These are phyloP conservation scores for Kwoniella sp. DNA, from an alignment of 768 basidiomycete genomes.

Conservation along the genomic window DNA sequence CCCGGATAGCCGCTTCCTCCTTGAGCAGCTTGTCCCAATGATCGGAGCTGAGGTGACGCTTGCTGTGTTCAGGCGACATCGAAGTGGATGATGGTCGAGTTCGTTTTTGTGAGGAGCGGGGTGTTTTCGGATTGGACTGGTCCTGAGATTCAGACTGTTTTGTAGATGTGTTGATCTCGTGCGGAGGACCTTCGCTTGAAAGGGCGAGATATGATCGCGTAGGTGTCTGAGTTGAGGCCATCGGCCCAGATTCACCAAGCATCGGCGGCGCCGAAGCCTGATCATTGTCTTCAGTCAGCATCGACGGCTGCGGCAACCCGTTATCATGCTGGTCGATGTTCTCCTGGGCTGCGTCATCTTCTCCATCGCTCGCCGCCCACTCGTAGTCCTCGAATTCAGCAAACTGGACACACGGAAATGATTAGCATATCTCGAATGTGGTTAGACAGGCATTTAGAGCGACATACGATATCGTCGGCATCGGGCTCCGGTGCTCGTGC, in stretches of 20 bases:
- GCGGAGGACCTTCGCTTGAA: background rate
- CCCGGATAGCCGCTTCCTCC: background rate
- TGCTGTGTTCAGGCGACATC: background rate
- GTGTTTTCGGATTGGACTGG: background rate
- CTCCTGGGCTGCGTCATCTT: background rate
- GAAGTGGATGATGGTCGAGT: background rate
- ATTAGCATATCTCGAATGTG: background rate
- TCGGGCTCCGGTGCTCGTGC: background rate
- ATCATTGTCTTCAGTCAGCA: too few species aligned
- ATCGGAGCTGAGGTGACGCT: background rate
- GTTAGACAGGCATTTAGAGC: background rate
- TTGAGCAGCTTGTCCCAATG: slow-evolving; percentile 7
- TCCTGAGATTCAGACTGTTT: background rate
- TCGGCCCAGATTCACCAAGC: background rate
- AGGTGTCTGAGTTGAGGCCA: background rate
- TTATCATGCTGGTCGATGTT: background rate
- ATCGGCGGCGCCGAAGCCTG: too few species aligned
- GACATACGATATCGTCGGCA: slow-evolving; percentile 1
- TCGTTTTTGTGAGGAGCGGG: slow-evolving; percentile 17
- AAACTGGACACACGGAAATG: background rate
- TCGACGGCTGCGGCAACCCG: too few species aligned
- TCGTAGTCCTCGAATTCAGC: slow-evolving; percentile 22
- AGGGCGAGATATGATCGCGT: background rate
- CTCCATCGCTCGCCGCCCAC: slow-evolving; percentile 9
- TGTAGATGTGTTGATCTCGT: background rate